Percentiles rank a stretch among this genome's conserved stretches.
phyloP scores from a whole-genome alignment of 805 yeast species.

The Metschnikowia noctiluminum region DNA sequence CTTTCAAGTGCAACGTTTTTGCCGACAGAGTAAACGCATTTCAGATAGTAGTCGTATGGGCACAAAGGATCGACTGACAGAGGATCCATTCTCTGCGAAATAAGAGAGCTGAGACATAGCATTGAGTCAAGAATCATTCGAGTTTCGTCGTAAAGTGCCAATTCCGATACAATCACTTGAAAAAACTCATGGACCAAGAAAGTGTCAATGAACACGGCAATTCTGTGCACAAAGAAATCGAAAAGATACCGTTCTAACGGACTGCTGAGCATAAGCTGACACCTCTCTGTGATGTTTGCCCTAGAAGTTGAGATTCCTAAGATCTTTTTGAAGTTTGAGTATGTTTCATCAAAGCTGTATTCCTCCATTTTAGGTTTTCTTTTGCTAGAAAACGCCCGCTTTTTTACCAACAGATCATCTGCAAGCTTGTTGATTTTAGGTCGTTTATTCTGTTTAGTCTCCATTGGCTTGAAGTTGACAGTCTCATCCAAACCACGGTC shows the following conservation, averaged over 20 bases:
- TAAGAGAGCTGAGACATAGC: constrained; percentile 35
- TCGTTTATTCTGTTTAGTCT: constrained; percentile 33
- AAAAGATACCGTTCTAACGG: constrained; percentile 30
- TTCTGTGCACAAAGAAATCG: constrained; percentile 30
- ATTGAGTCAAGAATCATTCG: constrained; percentile 36
- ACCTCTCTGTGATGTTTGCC: constrained; percentile 9
- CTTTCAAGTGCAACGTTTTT: constrained; percentile 27
- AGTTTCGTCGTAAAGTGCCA: constrained; percentile 39
- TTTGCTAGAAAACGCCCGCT: neutral
- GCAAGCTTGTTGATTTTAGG: constrained; percentile 37
- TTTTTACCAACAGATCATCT: constrained; percentile 11
- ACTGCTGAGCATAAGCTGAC: constrained; percentile 13
- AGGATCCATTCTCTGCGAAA: constrained; percentile 30
- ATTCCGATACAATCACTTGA: constrained; percentile 29
- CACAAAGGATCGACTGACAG: constrained; percentile 26
- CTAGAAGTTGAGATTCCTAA: constrained; percentile 20
- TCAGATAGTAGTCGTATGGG: constrained; percentile 37
- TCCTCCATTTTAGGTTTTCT: constrained; percentile 19
- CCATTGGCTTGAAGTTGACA: constrained; percentile 31
- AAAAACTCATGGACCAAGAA: constrained; percentile 30
- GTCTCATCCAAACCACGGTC: neutral
- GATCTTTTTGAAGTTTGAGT: constrained; percentile 21
- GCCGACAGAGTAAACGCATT: constrained; percentile 32
- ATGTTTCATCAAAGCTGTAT: constrained; percentile 23
- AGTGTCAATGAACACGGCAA: constrained; percentile 31